Conservation (phyloP, 2,329 filamentous ascomycete genomes). For the Exophiala lecanii-corni region DNA sequence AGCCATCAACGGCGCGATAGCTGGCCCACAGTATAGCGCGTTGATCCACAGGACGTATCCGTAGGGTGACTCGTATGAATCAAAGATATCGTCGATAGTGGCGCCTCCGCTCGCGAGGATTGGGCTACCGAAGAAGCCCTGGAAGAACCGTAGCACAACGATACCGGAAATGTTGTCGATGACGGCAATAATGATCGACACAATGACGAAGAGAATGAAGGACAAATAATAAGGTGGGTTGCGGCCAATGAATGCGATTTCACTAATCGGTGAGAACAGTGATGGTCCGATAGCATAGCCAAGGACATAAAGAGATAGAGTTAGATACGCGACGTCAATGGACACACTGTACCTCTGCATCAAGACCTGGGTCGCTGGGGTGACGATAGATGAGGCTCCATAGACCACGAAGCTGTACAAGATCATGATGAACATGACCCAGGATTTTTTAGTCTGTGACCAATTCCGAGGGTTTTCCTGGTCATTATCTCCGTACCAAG, state of each 20-base stretch:
- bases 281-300: constrained; percentile 54
- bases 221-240: constrained; percentile 65
- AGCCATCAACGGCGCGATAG: constrained; percentile 45
- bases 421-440: constrained; percentile 38
- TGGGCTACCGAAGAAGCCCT: constrained; percentile 62
- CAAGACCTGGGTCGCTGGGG: constrained; percentile 27
- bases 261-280: constrained; percentile 61
- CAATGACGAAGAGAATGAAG: constrained; percentile 63
- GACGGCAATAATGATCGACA: constrained; percentile 61
- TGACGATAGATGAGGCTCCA: constrained; percentile 33
- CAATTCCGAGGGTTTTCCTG: constrained; percentile 43
- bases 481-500: constrained; percentile 42
- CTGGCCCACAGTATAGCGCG: constrained; percentile 29
- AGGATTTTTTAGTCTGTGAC: constrained; percentile 34
- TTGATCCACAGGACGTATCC: constrained; percentile 57
- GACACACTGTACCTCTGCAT: constrained; percentile 28
- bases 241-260: constrained; percentile 62
- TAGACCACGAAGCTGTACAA: constrained; percentile 39
- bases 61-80: constrained; percentile 52
- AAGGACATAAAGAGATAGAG: constrained; percentile 33
- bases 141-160: constrained; percentile 59
- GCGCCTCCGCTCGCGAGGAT: constrained; percentile 56
- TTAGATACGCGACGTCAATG: constrained; percentile 29
- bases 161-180: constrained; percentile 60
- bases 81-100: constrained; percentile 46